Base-by-base conservation (phyloP, 495 filamentous ascomycete genomes). In the Pyrenula massariospora region DNA sequence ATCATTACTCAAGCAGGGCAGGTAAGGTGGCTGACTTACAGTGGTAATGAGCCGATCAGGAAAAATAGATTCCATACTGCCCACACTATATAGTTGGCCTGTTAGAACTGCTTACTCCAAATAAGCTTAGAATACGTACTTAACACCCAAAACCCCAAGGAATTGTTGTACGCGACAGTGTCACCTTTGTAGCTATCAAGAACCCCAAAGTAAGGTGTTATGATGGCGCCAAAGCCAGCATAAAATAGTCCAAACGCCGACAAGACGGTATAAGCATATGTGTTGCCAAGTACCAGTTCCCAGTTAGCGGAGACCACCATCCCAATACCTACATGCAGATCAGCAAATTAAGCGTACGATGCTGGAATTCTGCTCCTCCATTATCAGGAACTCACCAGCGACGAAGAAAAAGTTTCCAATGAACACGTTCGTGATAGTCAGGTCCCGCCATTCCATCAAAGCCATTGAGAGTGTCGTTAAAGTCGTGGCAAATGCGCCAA, bases 391-490 rank as follows among this genome's bases (percentile, higher is more conserved):
- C 31, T 42, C 15, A 42, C 31, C 31, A 15, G 71, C 67, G 49
- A 75, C 68, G 56, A 75, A 74, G 65, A 75, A 77, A 66, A 80
- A 75, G 60, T 79, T 73, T 20, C 61, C 74, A 54, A 80, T 69
- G 56, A 70, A 80, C 10, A 73, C 72, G 60, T 76, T 77, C 11
- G 66, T 67, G 2, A 66, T 67, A 2, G 63, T 71, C 19, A 78
- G 68, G 22, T 70, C 72, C 48, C 76, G 66, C 64, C 68, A 77
- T 64, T 75, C 75, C 75, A 78, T 77, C 24, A 77, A 61, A 48
- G 68, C 66, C n/a, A 78, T 60, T 0, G 70, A 70, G 2, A 78
- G 64, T 1, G 75, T 78, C 3, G 72, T 77, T 15, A 78, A 56
- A 0, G 77, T 80, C 20, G 75, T 78, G 0, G 71, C 69, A 61